These are phyloP conservation scores for Amaranthus hypochondriacus DNA, from an alignment of 148 eudicot species.

Conservation along the genomic window DNA sequence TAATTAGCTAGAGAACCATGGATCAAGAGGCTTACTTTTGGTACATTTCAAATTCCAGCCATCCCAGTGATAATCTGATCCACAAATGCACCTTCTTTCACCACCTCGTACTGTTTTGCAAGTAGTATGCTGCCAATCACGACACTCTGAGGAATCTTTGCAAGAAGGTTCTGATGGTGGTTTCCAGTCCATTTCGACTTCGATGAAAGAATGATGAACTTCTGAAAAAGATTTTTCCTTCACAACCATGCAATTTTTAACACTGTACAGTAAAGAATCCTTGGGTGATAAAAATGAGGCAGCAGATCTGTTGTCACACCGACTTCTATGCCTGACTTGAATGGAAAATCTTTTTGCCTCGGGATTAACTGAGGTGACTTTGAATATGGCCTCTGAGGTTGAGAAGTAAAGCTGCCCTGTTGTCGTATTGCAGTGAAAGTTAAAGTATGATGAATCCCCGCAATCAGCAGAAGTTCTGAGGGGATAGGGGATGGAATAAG, in stretches of 20 bases:
- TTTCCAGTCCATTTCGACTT: constrained; percentile 22
- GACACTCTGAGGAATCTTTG: constrained; percentile 14
- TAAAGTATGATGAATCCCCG: constrained; percentile 20
- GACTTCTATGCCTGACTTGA: constrained; percentile 3
- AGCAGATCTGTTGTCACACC: constrained; percentile 9
- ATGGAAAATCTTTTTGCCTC: neutral
- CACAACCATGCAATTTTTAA: constrained; percentile 9
- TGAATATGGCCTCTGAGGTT: constrained; percentile 1
- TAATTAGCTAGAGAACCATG: no score
- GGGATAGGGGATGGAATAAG: constrained; percentile 20
- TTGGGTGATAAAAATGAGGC: neutral
- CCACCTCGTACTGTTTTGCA: constrained; percentile 15
- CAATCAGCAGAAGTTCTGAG: constrained; percentile 16
- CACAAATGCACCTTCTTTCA: constrained; percentile 20
- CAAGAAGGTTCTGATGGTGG: constrained; percentile 18
- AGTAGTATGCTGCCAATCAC: constrained; percentile 21
- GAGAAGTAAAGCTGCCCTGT: constrained; percentile 17
- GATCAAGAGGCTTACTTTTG: constrained; percentile 9
- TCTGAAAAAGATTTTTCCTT: neutral
- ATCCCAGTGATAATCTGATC: constrained; percentile 11
- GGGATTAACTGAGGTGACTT: constrained; percentile 9
- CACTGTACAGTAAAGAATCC: neutral
- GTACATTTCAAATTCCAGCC: constrained; percentile 1
- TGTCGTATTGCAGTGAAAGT: constrained; percentile 10
- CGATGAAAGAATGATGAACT: neutral